phyloP scores from a whole-genome alignment of 1,284 basidiomycete genomes.

The Prillingera fragicola region DNA sequence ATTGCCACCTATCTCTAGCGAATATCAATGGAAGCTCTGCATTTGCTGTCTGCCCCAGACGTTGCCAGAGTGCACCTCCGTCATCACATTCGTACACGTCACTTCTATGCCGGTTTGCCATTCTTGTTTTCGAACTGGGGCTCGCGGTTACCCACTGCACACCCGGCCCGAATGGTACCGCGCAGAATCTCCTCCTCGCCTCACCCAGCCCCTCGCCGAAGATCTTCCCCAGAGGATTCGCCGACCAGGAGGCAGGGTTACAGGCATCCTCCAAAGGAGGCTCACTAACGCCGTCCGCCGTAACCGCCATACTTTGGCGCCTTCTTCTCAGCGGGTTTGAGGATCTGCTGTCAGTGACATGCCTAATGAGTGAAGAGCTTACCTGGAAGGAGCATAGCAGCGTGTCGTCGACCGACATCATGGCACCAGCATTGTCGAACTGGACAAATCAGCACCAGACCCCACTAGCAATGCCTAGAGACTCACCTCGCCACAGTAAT shows the following conservation, averaged over 20 bases:
- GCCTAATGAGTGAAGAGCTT: constrained; percentile 26
- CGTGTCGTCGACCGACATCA: constrained; percentile 99
- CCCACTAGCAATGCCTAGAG: not conserved
- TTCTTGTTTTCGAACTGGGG: not conserved
- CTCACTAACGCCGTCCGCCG: constrained; percentile 43
- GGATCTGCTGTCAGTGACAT: constrained; percentile 57
- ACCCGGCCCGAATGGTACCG: no score
- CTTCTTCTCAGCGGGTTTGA: constrained; percentile 99
- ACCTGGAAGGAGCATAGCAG: constrained; percentile 97
- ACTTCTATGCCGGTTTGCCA: not conserved
- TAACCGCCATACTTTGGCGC: constrained; percentile 45
- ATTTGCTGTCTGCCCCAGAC: no score
- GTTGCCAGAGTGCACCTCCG: no score
- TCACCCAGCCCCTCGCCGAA: not conserved
- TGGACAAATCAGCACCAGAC: constrained; percentile 8
- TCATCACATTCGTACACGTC: constrained; percentile 1
- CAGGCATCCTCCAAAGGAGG: not conserved
- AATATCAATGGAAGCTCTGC: no score
- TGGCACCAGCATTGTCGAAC: constrained; percentile 98
- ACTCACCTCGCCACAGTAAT: constrained; percentile 80
- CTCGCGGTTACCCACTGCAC: no score
- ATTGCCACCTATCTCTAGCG: no score
- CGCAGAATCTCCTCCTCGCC: not conserved
- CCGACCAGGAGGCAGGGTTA: not conserved
- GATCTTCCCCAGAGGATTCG: not conserved